Evolutionary conservation across 176 grass and related monocot genomes (phyloP).

Genomic region (Aechmea fasciata): DNA sequence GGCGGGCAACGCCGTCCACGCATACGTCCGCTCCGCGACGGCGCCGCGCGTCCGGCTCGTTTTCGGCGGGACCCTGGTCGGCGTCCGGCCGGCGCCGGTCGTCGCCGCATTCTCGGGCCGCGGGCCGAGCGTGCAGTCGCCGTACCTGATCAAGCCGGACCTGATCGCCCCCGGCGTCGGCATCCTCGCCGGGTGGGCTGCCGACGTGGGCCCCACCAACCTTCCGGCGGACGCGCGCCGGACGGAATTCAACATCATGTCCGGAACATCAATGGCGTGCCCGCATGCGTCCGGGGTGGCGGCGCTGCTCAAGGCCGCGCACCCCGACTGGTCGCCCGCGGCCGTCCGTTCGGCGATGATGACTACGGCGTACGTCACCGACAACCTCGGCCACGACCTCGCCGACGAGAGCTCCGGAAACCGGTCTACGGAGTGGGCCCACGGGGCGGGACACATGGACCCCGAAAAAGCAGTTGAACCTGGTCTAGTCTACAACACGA

Average conservation of each 20-base stretch:
- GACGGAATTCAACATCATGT: conserved; percentile 35
- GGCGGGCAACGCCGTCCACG: not conserved
- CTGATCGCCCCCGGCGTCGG: conserved; percentile 44
- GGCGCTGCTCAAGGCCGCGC: conserved; percentile 25
- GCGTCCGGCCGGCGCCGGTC: conserved; percentile 20
- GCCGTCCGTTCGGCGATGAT: conserved; percentile 40
- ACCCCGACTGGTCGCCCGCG: conserved; percentile 34
- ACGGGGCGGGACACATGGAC: conserved; percentile 36
- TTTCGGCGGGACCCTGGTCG: conserved; percentile 25
- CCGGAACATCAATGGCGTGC: conserved; percentile 38
- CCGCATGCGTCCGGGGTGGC: conserved; percentile 40
- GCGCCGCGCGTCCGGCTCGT: conserved; percentile 17
- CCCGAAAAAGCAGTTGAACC: conserved; percentile 33
- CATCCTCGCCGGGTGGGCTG: conserved; percentile 46
- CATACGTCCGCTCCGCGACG: not conserved
- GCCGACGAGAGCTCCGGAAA: conserved; percentile 8
- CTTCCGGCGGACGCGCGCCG: conserved; percentile 24
- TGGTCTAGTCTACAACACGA: conserved; percentile 14
- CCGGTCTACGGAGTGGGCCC: conserved; percentile 3
- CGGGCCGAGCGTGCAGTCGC: conserved; percentile 21
- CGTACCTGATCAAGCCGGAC: conserved; percentile 52
- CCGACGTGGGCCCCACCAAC: conserved; percentile 9
- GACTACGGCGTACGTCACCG: conserved; percentile 31
- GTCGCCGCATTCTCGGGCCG: conserved; percentile 39
- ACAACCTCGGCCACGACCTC: conserved; percentile 12